Conservation (phyloP, 371 early-diverging fungal species). For the Syncephalastrum sp. region DNA sequence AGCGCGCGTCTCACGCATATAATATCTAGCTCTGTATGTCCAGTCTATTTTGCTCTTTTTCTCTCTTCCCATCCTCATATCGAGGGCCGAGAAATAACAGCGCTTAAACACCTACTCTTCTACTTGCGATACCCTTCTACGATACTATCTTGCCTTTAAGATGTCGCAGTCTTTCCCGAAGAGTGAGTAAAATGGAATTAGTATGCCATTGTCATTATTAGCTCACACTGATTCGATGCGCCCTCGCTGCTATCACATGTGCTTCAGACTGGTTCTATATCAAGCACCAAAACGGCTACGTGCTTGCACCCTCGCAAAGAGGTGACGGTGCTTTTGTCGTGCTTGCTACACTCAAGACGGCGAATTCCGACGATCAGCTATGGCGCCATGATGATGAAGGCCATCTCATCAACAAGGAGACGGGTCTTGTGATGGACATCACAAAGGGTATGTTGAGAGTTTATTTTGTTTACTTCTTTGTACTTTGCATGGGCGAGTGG, state of each 20-base stretch:
- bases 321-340: conserved; percentile 37
- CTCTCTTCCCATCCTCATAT: no score
- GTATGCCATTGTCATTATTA: no score
- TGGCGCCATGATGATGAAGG: conserved; percentile 58
- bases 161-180: no score
- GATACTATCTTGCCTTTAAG: no score
- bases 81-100: no score
- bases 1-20: no score
- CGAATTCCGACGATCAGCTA: conserved; percentile 43
- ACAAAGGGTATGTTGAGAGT: conserved; percentile 42
- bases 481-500: conserved; percentile 7
- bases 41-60: no score
- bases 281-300: conserved; percentile 54
- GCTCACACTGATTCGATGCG: no score
- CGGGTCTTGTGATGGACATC: conserved; percentile 56
- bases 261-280: conserved; percentile 63
- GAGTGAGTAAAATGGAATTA: no score
- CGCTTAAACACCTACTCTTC: no score
- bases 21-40: no score
- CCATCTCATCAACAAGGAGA: conserved; percentile 55
- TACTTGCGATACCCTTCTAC: no score
- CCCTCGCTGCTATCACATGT: conserved; percentile 21
- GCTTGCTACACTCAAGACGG: conserved; percentile 37
- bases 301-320: conserved; percentile 42
- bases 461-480: background rate